phyloP scores from a whole-genome alignment of 2,329 filamentous ascomycete species.

The Aureobasidium leucospermi region DNA sequence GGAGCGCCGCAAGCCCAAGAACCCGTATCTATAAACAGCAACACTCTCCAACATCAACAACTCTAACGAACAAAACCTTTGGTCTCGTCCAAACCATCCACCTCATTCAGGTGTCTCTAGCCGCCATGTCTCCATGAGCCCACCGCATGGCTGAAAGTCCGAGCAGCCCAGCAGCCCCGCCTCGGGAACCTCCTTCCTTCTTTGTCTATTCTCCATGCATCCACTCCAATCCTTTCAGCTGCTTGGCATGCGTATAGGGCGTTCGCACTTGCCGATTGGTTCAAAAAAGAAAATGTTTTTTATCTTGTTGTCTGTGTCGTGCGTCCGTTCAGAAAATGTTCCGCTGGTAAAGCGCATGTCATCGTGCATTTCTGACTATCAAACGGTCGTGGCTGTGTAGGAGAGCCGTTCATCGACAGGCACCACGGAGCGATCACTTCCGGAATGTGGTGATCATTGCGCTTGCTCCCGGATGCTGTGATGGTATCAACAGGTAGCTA shows the following conservation, averaged over 20 bases:
- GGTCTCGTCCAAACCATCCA: background rate
- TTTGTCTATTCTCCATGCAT: background rate
- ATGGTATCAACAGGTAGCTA: too few species aligned
- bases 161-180: background rate
- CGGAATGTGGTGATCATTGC: background rate
- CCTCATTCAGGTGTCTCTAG: background rate
- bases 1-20: background rate
- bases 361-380: background rate
- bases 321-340: background rate
- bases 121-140: background rate
- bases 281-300: background rate
- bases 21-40: background rate
- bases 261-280: constrained; percentile 1
- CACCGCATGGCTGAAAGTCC: background rate
- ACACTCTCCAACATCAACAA: constrained; percentile 1
- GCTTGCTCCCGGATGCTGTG: background rate
- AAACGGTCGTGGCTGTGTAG: constrained; percentile 5
- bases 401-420: background rate
- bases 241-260: background rate
- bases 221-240: background rate
- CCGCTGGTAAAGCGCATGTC: background rate
- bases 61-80: background rate
- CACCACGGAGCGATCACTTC: background rate
- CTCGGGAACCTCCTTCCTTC: background rate
- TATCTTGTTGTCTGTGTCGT: background rate